phyloP scores from a whole-genome alignment of 306 rosid species.

The Glycine tomentella region DNA sequence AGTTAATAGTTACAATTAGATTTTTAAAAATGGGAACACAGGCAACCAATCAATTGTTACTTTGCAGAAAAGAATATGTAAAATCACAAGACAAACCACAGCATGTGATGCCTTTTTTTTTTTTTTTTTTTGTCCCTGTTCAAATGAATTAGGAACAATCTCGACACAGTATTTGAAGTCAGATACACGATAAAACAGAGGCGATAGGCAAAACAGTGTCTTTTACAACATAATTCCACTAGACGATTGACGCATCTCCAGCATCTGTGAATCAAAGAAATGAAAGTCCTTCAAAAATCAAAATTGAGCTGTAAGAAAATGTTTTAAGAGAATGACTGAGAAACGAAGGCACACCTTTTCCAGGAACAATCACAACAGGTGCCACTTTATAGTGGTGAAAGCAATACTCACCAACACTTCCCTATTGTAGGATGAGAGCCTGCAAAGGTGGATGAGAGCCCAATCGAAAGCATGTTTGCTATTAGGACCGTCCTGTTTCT shows the following conservation, averaged over 20 bases:
- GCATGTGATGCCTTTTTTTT: slow-evolving; percentile 9
- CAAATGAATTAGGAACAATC: slow-evolving; percentile 26
- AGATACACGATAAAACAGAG: slow-evolving; percentile 5
- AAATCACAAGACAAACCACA: neutral
- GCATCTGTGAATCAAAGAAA: slow-evolving; percentile 59
- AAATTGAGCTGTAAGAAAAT: neutral
- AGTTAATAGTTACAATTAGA: neutral
- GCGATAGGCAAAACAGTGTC: slow-evolving; percentile 30
- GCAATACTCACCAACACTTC: slow-evolving; percentile 84
- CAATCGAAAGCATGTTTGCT: no score
- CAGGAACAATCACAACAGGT: slow-evolving; percentile 87
- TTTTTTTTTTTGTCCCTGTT: no score
- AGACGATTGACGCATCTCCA: slow-evolving; percentile 71
- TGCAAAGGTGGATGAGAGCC: no score
- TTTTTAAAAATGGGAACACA: neutral
- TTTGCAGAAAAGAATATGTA: neutral
- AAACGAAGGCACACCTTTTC: slow-evolving; percentile 58
- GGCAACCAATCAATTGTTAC: neutral
- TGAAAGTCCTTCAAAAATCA: neutral
- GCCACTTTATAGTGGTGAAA: slow-evolving; percentile 75
- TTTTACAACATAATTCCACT: neutral
- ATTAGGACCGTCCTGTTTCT: no score
- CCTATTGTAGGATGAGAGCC: no score
- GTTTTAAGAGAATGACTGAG: neutral
- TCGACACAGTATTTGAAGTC: neutral